A percentile compares a stretch with the other conserved stretches of the same genome.
phyloP scores from a whole-genome alignment of 164 flowering plant genomes.

The Liriodendron chinense region DNA sequence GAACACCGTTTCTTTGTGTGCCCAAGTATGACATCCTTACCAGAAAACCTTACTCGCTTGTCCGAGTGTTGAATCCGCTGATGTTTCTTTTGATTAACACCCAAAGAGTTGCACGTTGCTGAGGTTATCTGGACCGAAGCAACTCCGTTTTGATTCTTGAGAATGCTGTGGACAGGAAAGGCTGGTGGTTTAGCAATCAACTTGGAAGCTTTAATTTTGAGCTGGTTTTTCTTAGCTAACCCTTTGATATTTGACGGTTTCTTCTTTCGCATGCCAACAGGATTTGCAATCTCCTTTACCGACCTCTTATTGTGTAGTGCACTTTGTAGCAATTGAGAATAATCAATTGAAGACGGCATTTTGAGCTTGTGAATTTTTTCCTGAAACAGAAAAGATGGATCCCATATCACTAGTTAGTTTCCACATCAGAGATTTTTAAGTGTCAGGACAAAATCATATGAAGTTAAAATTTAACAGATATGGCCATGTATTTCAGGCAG shows the following conservation, averaged over 20 bases:
- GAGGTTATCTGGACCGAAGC: conserved; percentile 24
- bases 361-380: conserved; percentile 19
- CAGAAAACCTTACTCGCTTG: conserved; percentile 47
- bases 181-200: conserved; percentile 8
- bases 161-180: conserved; percentile 36
- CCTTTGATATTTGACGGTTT: conserved; percentile 19
- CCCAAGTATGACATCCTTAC: conserved; percentile 38
- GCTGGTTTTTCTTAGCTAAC: conserved; percentile 21
- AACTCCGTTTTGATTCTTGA: conserved; percentile 30
- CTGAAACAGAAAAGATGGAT: conserved; percentile 22
- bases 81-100: conserved; percentile 5
- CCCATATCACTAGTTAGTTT: not conserved
- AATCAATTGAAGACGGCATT: conserved; percentile 17
- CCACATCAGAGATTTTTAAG: not conserved
- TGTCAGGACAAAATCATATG: no score
- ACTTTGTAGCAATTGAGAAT: conserved; percentile 13
- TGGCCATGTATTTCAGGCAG: no score
- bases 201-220: conserved; percentile 16
- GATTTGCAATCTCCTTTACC: conserved; percentile 16
- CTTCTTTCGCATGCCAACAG: conserved; percentile 19
- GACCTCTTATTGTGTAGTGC: conserved; percentile 18
- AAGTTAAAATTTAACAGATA: no score
- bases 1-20: conserved; percentile 12
- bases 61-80: conserved; percentile 14
- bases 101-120: conserved; percentile 15